These are phyloP conservation scores for Camelina hispida DNA, from an alignment of 345 rosid species.

Conservation along the genomic window DNA sequence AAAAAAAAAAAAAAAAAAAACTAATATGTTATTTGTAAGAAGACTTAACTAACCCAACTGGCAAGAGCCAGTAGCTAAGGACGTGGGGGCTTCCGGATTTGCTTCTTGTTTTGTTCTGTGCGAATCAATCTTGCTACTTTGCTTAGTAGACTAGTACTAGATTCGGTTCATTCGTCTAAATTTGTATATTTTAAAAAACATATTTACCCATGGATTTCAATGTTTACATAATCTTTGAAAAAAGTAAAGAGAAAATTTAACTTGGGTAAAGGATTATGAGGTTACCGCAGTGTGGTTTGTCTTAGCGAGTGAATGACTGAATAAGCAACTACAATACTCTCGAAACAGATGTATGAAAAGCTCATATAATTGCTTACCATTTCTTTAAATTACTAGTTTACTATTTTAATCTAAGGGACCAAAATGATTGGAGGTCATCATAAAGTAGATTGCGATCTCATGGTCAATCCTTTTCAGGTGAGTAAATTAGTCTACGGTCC, in stretches of 20 bases:
- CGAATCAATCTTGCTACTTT: constrained; percentile 9
- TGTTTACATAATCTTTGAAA: background rate
- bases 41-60: constrained; percentile 15
- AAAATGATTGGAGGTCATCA: background rate
- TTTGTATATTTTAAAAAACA: background rate
- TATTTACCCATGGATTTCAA: background rate
- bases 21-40: background rate
- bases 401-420: background rate
- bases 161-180: background rate
- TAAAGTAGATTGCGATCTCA: background rate
- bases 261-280: background rate
- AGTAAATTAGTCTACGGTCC: background rate
- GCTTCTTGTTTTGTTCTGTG: constrained; percentile 27
- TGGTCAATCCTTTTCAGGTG: background rate
- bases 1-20: too few species aligned
- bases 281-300: background rate
- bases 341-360: background rate
- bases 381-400: too few species aligned
- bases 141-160: constrained; percentile 8
- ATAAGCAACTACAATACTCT: background rate
- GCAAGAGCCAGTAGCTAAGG: constrained; percentile 10
- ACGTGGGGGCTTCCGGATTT: constrained; percentile 3
- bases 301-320: background rate
- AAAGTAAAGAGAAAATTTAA: background rate
- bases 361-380: background rate